Conservation (phyloP, 1,139 yeast genomes). For the Taiozyma onychis region DNA sequence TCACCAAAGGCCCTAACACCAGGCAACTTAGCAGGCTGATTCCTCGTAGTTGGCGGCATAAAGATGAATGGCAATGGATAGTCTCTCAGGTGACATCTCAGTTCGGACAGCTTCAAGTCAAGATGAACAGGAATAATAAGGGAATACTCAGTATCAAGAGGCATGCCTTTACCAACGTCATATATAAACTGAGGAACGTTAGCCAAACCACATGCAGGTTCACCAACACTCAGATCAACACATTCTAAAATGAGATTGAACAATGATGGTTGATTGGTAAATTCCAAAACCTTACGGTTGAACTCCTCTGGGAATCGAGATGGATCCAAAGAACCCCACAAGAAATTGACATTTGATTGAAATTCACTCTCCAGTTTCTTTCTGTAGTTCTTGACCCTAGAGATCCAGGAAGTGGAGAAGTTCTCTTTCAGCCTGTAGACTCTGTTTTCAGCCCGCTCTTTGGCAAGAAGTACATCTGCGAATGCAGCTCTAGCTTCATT, state of each 20-base stretch:
- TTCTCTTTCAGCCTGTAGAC: conserved; percentile 34
- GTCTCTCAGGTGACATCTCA: conserved; percentile 60
- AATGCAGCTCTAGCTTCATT: not conserved
- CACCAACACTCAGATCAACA: conserved; percentile 46
- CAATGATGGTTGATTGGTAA: conserved; percentile 58
- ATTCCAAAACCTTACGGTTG: conserved; percentile 53
- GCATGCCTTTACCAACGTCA: conserved; percentile 79
- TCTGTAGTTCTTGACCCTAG: conserved; percentile 46
- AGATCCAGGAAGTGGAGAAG: conserved; percentile 70
- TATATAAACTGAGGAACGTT: conserved; percentile 56
- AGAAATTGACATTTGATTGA: conserved; percentile 42
- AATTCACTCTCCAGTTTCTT: conserved; percentile 40
- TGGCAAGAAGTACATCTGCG: not conserved
- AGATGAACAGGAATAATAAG: conserved; percentile 57
- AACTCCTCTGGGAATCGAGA: conserved; percentile 38
- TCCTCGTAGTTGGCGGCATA: conserved; percentile 33
- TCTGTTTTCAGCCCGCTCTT: conserved; percentile 1
- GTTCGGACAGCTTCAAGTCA: conserved; percentile 41
- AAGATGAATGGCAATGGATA: conserved; percentile 52
- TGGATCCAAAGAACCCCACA: conserved; percentile 43
- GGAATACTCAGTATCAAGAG: conserved; percentile 62
- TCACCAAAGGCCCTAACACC: conserved; percentile 41
- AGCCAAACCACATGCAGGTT: conserved; percentile 50
- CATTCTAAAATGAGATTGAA: conserved; percentile 51
- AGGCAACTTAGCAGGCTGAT: conserved; percentile 28